Evolutionary conservation across 495 filamentous ascomycete species (phyloP), one percentile per base, ranked within the genome.

Genomic region (Penicillium ochrochloron): DNA sequence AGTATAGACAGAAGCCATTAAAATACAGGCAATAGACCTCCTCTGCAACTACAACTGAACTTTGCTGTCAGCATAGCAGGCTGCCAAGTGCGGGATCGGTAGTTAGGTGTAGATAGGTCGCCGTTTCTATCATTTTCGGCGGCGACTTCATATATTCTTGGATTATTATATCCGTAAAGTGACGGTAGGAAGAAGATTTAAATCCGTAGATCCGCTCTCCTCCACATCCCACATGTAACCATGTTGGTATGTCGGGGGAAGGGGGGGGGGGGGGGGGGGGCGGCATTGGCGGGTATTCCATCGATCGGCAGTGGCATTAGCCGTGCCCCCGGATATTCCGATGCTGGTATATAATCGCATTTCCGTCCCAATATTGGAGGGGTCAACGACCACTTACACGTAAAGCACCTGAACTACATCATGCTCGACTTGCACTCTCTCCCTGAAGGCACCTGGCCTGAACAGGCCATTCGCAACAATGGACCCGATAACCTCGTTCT

Each of bases 401-500:
- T 12, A 56, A 53, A 41, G 41, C 21, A 27, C 4, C 27, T 17
- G 21, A 17, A 52, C 19, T 29, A 12, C 27, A 64, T 5, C 8
- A 75, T 75, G 71, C 60, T 61, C 4, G 68, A 77, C 41, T 59
- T 76, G 6, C 75, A 76, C 52, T 72, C 68, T 35, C 64, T 76
- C 9, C 75, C 73, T 37, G 60, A 59, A 14, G 73, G 71, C 34
- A 68, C 70, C 10, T 59, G 71, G 35, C 75, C 75, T 6, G 35
- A 59, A 23, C 25, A 72, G 74, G 84, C 66, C 70, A 83, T 74
- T 58, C 85, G 87, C 69, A 83, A 84, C 71, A 88, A 89, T 66
- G 86, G 86, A 29, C 76, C 73, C 12, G 67, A 74, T 25, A 68
- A 74, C 46, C 76, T 86, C 12, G 69, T 70, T 4, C 74, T 86